Conservation (phyloP, 192 early-diverging fungal species). For the Rhizoclosmatium globosum region DNA sequence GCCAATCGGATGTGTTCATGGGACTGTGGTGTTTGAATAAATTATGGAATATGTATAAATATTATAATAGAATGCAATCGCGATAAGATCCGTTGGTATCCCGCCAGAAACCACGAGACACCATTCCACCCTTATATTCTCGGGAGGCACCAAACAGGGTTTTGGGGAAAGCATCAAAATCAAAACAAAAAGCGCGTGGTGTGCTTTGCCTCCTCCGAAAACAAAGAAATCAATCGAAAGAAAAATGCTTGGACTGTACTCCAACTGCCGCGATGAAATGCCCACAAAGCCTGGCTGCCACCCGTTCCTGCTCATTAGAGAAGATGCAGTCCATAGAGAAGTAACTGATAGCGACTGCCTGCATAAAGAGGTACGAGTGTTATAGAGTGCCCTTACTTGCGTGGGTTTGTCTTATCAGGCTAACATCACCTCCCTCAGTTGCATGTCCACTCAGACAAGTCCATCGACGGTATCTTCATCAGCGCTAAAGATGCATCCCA, state of each 20-base stretch:
- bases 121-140: too few relatives aligned
- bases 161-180: background rate
- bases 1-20: too few relatives aligned
- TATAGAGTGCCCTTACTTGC: background rate
- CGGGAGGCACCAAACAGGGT: background rate
- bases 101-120: too few relatives aligned
- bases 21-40: too few relatives aligned
- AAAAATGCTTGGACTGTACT: too few relatives aligned
- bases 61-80: too few relatives aligned
- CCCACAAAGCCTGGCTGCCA: slow-evolving; percentile 10
- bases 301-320: slow-evolving; percentile 28
- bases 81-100: too few relatives aligned
- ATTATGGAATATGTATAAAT: too few relatives aligned
- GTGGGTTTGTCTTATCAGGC: background rate
- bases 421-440: background rate
- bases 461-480: slow-evolving; percentile 26
- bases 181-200: too few relatives aligned
- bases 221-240: too few relatives aligned
- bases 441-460: slow-evolving; percentile 30
- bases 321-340: slow-evolving; percentile 12
- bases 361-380: background rate
- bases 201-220: too few relatives aligned
- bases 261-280: background rate
- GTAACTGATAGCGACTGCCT: slow-evolving; percentile 19
- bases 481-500: background rate